A percentile compares a stretch with the other conserved stretches of the same genome.
These are phyloP conservation scores for Starmerella bombi DNA, from an alignment of 805 yeast species.

Conservation along the genomic window DNA sequence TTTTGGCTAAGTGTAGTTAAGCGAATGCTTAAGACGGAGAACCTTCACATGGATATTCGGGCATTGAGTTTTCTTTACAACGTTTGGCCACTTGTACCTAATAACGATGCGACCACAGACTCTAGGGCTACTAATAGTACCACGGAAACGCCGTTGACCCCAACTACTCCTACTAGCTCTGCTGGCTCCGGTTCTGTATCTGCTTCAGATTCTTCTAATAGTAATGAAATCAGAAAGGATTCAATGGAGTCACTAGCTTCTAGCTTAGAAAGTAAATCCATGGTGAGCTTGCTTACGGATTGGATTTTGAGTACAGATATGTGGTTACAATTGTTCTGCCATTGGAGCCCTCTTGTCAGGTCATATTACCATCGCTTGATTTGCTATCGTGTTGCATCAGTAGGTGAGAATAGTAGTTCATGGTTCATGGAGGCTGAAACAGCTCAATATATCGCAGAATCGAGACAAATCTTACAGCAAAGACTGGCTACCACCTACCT, in stretches of 20 bases:
- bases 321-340: conserved; percentile 52
- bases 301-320: conserved; percentile 41
- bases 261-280: conserved; percentile 29
- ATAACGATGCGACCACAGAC: not conserved
- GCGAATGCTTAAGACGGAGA: conserved; percentile 50
- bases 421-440: conserved; percentile 20
- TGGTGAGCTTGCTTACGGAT: conserved; percentile 37
- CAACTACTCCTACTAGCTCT: no score
- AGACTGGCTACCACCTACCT: conserved; percentile 18
- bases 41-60: conserved; percentile 47
- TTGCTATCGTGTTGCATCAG: conserved; percentile 45
- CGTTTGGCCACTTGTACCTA: conserved; percentile 50
- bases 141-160: not conserved
- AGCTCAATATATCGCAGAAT: conserved; percentile 22
- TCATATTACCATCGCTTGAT: conserved; percentile 53
- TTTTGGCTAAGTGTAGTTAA: conserved; percentile 58
- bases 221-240: not conserved
- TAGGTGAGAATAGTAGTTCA: conserved; percentile 21
- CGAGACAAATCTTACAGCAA: conserved; percentile 19
- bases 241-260: no score
- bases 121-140: not conserved
- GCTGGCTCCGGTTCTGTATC: no score
- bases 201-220: not conserved
- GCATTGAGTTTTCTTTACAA: conserved; percentile 56
- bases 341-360: conserved; percentile 70